Evolutionary conservation across 371 early-diverging fungal genomes (phyloP), one percentile per base, ranked within the genome.

Genomic region (Rhizopus microsporus): DNA sequence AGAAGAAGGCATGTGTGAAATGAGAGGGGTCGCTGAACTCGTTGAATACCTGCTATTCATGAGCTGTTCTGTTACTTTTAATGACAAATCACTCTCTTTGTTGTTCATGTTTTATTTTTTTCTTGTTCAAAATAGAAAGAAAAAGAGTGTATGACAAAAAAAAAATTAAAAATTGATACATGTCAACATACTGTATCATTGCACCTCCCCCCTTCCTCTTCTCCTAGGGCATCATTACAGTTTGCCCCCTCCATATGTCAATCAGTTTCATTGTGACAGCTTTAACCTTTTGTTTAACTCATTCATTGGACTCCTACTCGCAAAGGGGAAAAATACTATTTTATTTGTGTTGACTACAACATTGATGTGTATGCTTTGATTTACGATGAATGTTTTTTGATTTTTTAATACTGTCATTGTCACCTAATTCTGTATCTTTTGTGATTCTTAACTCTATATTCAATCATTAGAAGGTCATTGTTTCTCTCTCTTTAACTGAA

Each of bases 391-490:
- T 75, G 17, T 67, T 70, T 35, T 75, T 78, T 16, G 74, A 34
- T 0, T 72, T 62, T 50, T 71, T 75, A 44, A 78, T 78, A 17
- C 60, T 65, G 46, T 78, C 78, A 49, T 78, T 78, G 44, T 78
- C 75, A 3, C 78, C 75, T 48, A 78, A 62, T 49, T 75, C 78
- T 32, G 68, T 73, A 44, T 77, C 77, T 56, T 71, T 58, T 49
- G 77, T 77, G 44, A 77, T 77, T 50, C 72, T 66, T 34, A 77
- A 58, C 38, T 77, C 77, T 77, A 55, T 23, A 23, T 43, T 0
- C 13, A 43, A 3, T 13, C 1, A 40, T 42, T 48, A 43, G 48
- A 29, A 45, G 33, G 42, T 30, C 12, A 54, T 37, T 59, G 16
- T 13, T 8, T 17, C 7, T 32, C 8, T 35, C 38, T 12, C 9